Evolutionary conservation across 768 basidiomycete species (phyloP).

Genomic region (Rhodotorula diobovata): DNA sequence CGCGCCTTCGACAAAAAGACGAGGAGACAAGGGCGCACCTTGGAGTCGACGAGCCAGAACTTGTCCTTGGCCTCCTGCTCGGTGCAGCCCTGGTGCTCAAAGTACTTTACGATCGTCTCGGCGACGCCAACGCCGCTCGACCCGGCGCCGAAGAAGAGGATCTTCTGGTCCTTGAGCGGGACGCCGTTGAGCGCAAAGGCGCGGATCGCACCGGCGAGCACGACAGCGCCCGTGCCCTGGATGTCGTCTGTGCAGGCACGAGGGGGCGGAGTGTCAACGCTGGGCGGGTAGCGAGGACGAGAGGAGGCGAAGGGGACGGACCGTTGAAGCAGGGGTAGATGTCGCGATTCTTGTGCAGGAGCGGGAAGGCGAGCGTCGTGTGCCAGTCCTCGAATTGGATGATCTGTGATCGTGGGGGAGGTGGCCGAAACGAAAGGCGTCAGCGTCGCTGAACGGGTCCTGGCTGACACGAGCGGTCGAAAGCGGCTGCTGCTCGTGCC

Average conservation of each 20-base stretch:
- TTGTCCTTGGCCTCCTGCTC: conserved; percentile 68
- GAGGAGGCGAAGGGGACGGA: conserved; percentile 5
- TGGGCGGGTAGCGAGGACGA: background rate
- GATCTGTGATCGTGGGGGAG: conserved; percentile 13
- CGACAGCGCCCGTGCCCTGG: conserved; percentile 85
- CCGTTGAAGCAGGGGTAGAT: conserved; percentile 51
- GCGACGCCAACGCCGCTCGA: conserved; percentile 89
- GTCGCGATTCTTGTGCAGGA: conserved; percentile 69
- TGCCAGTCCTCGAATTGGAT: conserved; percentile 67
- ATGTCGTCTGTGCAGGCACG: conserved; percentile 81
- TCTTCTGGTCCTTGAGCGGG: conserved; percentile 66
- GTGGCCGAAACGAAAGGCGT: too few species aligned
- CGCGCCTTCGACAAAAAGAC: too few species aligned
- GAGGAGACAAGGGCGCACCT: conserved; percentile 11
- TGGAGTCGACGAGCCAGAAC: conserved; percentile 64
- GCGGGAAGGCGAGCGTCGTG: conserved; percentile 83
- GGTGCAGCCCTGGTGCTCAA: conserved; percentile 71
- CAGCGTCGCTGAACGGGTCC: too few species aligned
- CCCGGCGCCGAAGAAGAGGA: conserved; percentile 89
- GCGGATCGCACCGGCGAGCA: conserved; percentile 79
- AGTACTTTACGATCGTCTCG: conserved; percentile 74
- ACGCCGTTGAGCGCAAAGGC: conserved; percentile 50
- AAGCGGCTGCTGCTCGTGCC: too few species aligned
- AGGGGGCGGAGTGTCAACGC: conserved; percentile 45
- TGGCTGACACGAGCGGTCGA: too few species aligned